Base-by-base conservation (phyloP, 805 yeast species). In the Groenewaldozyma salmanticensis region DNA sequence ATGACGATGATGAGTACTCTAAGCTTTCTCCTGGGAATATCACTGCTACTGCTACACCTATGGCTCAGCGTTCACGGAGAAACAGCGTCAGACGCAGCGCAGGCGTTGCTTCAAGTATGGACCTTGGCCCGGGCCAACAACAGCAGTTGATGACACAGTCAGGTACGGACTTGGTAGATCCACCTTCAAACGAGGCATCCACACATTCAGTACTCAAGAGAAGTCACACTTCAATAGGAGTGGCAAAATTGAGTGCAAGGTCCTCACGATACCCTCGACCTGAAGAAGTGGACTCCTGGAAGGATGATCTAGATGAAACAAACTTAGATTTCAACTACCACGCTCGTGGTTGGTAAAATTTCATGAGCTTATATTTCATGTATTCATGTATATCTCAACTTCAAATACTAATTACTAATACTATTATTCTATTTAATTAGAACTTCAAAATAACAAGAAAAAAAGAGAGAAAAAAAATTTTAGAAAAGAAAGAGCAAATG, bases 291-390 rank as follows among this genome's bases (percentile, higher is more conserved):
- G 48, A 35, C 6, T 31, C 54, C 4, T 56, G 60, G 47, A 39
- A 48, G 21, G 47, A 42, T 15, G 55, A 54, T 4, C 42, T 49
- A 42, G 54, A 51, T 20, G 57, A 49, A 19, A 59, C 43, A 1
- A 52, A 54, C 31, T 43, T 60, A 21, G 68, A 58, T 44, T 52
- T 62, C 47, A 62, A 65, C 44, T 65, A 65, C 43, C 68, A 65
- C 44, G 62, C 70, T 4, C 55, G 65, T 39, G 70, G 70, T 7
- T 65, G 70, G 70, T 65, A 46, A 52, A 21, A 20, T 21, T 27
- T 16, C 29, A 24, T 9, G 13, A 24, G 29, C n/a, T 32, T 32
- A 32, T 9, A 15, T 32, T 32, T 15, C 16, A 11, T 32, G 9
- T 32, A 15, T 15, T 32, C n/a, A 32, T 9, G 9, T 7, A 32